These are phyloP conservation scores for Blastocladiella britannica DNA, from an alignment of 192 early-diverging fungal genomes.

Conservation along the genomic window DNA sequence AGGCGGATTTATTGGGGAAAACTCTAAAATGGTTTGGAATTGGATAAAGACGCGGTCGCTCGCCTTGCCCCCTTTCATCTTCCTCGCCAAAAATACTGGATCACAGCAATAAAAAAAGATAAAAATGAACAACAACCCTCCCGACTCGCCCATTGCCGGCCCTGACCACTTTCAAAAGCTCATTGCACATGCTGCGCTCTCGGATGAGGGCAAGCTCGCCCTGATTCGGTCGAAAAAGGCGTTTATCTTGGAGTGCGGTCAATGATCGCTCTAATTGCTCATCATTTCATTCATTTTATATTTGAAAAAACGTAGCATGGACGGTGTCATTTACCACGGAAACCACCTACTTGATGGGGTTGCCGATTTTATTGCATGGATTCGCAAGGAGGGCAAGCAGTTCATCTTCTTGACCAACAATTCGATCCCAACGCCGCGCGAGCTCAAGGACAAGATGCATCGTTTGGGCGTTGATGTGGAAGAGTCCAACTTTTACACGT, in stretches of 20 bases:
- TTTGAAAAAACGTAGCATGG: too few species aligned
- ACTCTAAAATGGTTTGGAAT: too few species aligned
- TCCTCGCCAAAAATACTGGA: too few species aligned
- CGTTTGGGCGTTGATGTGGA: slow-evolving; percentile 27
- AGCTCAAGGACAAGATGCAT: slow-evolving; percentile 28
- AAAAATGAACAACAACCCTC: too few species aligned
- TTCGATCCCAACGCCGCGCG: slow-evolving; percentile 34
- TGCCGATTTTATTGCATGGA: slow-evolving; percentile 31
- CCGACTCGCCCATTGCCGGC: too few species aligned
- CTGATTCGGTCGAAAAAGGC: slow-evolving; percentile 22
- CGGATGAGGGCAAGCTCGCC: slow-evolving; percentile 10
- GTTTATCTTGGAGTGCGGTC: slow-evolving; percentile 24
- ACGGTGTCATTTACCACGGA: slow-evolving; percentile 38
- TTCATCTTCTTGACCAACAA: slow-evolving; percentile 45
- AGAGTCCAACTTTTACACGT: slow-evolving; percentile 34
- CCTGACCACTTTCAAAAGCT: too few species aligned
- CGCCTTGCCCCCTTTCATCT: too few species aligned
- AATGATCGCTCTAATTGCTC: not conserved
- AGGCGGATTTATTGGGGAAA: too few species aligned
- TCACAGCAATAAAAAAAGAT: too few species aligned
- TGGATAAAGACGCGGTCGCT: too few species aligned
- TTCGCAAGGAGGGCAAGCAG: slow-evolving; percentile 25
- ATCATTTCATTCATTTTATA: not conserved
- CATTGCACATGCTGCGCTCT: slow-evolving; percentile 7
- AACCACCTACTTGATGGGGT: slow-evolving; percentile 18